These are phyloP conservation scores for Fusarium incarnatum DNA, from an alignment of 2,329 filamentous ascomycete species.

Conservation along the genomic window DNA sequence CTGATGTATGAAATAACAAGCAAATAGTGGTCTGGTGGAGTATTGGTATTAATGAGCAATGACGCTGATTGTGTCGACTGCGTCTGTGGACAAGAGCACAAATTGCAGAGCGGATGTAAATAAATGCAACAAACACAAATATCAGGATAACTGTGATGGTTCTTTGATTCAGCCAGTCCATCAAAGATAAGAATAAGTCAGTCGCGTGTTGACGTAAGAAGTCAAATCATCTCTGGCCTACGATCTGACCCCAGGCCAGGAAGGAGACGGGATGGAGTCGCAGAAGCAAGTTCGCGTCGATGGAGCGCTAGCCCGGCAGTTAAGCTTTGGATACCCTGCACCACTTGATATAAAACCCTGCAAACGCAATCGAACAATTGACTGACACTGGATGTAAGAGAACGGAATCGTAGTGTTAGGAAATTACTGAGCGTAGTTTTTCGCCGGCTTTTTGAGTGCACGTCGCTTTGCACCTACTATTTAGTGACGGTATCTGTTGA, in stretches of 20 bases:
- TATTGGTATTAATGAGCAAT: slow-evolving; percentile 1
- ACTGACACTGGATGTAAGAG: not conserved
- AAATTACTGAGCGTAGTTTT: no score
- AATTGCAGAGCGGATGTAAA: not conserved
- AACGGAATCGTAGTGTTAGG: not conserved
- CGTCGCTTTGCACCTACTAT: not conserved
- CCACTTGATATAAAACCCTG: not conserved
- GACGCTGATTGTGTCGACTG: not conserved
- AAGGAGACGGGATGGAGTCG: slow-evolving; percentile 14
- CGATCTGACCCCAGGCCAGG: slow-evolving; percentile 19
- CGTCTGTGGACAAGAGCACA: not conserved
- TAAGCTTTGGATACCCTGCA: slow-evolving; percentile 18
- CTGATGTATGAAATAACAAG: not conserved
- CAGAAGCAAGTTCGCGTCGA: slow-evolving; percentile 43
- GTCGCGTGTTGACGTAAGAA: slow-evolving; percentile 35
- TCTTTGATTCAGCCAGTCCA: not conserved
- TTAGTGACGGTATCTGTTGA: not conserved
- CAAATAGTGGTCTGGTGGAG: not conserved
- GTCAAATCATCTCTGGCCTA: not conserved
- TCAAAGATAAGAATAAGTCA: not conserved
- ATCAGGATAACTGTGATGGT: not conserved
- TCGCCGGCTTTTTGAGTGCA: not conserved
- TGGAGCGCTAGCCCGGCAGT: slow-evolving; percentile 30
- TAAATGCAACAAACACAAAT: not conserved
- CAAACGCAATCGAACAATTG: not conserved